Evolutionary conservation across 2,329 filamentous ascomycete genomes (phyloP), one percentile per base, ranked within the genome.

Genomic region (Aureobasidium subglaciale): DNA sequence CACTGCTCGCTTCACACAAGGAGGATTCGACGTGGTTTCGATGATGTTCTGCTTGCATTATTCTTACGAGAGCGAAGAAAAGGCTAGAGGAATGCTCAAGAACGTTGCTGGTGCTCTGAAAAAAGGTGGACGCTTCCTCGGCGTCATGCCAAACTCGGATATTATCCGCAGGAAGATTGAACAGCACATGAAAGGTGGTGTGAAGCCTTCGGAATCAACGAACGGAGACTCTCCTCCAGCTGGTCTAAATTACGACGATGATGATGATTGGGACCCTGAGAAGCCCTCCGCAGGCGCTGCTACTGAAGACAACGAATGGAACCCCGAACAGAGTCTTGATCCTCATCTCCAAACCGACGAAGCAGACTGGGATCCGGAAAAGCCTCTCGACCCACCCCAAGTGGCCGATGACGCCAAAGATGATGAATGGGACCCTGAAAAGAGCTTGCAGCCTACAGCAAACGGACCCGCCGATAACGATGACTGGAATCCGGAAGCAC

Each of bases 21-120:
- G 92, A 37, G 75, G 76, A 4, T 99, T 97, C 64, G 93, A 99
- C 68, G 88, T 97, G 38, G 92, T 99, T 60, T 90, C 87, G 67
- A 96, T 96, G 83, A 99, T 99, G 93, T 99, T 99, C 71, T 95
- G 90, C 65, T 93, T 99, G 84, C 93, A 99, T 73, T 99, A 99
- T 70, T 91, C 93, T 5, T 99, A 97, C 63, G 93, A 97, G 75
- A 89, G 79, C 52, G 92, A 99, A 70, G 82, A 83, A 45, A 95
- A 96, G 70, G 90, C 92, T 2, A 83, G 90, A 41, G 88, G 83
- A 60, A 97, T 99, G 93, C 79, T 99, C 56, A 82, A 85, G 65
- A 99, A 99, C 66, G 92, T 99, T 3, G 86, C 93, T 0, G 88
- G 90, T 1, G 82, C 88, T 2, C 72, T 99, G 65, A 96, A 92